Base-by-base conservation (phyloP, 1,139 yeast genomes). In the Blastobotrys elegans region DNA sequence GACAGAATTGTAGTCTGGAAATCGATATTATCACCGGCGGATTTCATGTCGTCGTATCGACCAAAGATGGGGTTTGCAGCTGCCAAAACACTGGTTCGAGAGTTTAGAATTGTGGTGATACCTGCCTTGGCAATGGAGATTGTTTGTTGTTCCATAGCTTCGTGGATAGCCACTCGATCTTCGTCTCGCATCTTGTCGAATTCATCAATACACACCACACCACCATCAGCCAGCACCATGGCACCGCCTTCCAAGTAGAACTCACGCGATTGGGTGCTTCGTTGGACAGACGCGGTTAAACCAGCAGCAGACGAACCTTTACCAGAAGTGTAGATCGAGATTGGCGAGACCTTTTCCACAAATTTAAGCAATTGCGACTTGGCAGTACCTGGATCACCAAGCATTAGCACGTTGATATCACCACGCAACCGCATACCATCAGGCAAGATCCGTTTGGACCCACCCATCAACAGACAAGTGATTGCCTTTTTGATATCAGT, bases 271-370 rank as follows among this genome's bases (percentile, higher is more conserved):
- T 76, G 74, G 0, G 88, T 77, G 63, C 92, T 97, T 64, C 97
- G 77, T 68, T 92, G 98, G 24, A 92, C 97, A 11, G 96, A 85
- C 0, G 98, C 98, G 1, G 99, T 92, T 67, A 92, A 77, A 80
- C 99, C 99, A 4, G 97, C 99, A 1, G 99, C 99, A 18, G 97
- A 90, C 0, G 98, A 92, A 60, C 99, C 99, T 64, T 92, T 92
- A 72, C 99, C 99, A 0, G 97, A 89, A 1, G 99, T 92, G 65
- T 92, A 92, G 38, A 92, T 92, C 1, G 97, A 81, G 53, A 92
- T 89, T 3, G 98, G 98, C 6, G 96, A 81, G 18, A 87, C 89
- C 63, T 92, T 90, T 63, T 92, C 97, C 20, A 89, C 97, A 59
- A 90, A 92, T 65, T 94, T 92, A 60, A 92, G 76, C 52, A 92